Base-by-base conservation (phyloP, 2,329 filamentous ascomycete species). In the Colletotrichum salicis region DNA sequence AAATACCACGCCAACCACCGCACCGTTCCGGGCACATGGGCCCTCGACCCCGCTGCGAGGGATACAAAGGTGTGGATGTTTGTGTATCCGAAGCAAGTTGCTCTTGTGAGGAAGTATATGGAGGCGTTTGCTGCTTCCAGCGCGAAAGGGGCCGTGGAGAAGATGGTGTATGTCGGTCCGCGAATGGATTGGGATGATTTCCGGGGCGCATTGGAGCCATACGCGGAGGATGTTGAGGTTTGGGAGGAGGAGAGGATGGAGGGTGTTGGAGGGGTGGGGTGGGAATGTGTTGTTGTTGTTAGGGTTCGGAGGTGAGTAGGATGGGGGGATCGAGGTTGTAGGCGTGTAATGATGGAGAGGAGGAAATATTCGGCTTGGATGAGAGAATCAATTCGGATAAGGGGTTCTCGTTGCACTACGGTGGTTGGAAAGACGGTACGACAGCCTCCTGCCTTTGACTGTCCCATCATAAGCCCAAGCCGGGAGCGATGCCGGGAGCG, bases 1-100 rank as follows among this genome's bases (percentile, higher is more conserved):
- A 41, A 31, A n/a, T 48, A 22, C 19, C 60, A 51, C 22, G 13
- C 15, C 13, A 11, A 67, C 74, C n/a, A 74, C 66, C 10, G 67
- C 68, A 78, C 75, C 4, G 81, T 82, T 3, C 74, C 75, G 0
- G 79, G 80, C 4, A 81, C 79, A 2, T 80, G 79, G 79, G 75
- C 78, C 0, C 37, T 81, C 1, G 75, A 76, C 1, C 72, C 74
- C 13, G 75, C 78, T 19, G 74, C 81, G 4, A 68, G 45, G 7
- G 76, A 78, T 31, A 60, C 75, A 0, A 73, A 74, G 11, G 76
- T 64, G 2, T 67, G 81, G 54, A 65, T 82, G 69, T 82, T 82
- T 69, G 76, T 79, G 10, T 82, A 82, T 35, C 81, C 80, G 13
- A 79, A 80, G 2, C 78, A 80, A 31, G 76, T 77, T 1, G 60